Conservation (phyloP, 257 asterid genomes). For the Solanum ahanhuiri region DNA sequence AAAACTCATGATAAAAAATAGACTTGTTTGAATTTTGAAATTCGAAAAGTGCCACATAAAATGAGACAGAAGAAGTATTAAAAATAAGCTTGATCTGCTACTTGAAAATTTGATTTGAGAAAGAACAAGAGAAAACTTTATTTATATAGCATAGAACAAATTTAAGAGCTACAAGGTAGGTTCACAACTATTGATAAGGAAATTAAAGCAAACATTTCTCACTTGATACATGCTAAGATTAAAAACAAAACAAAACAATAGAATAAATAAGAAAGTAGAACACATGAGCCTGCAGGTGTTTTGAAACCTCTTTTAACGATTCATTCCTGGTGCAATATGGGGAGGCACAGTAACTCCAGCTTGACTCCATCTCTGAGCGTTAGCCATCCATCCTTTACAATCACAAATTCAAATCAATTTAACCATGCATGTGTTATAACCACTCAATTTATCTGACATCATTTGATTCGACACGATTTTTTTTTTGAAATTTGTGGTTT, state of each 20-base stretch:
- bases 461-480: not conserved
- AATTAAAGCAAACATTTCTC: not conserved
- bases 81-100: not conserved
- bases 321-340: constrained; percentile 10
- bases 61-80: no score
- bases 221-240: not conserved
- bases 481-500: not conserved
- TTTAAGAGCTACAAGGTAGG: not conserved
- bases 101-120: not conserved
- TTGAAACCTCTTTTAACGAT: not conserved
- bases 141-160: not conserved
- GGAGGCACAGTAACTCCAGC: constrained; percentile 4
- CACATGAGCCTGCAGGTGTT: not conserved
- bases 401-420: not conserved
- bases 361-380: constrained; percentile 15
- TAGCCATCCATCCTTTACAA: constrained; percentile 13
- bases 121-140: not conserved
- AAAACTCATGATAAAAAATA: no score
- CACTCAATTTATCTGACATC: not conserved
- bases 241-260: not conserved
- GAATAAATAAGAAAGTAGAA: not conserved
- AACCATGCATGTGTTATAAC: not conserved
- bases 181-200: not conserved
- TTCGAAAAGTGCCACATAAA: no score
- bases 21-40: no score